These are phyloP conservation scores for Candolleomyces aberdarensis DNA, from an alignment of 768 basidiomycete genomes.

Conservation along the genomic window DNA sequence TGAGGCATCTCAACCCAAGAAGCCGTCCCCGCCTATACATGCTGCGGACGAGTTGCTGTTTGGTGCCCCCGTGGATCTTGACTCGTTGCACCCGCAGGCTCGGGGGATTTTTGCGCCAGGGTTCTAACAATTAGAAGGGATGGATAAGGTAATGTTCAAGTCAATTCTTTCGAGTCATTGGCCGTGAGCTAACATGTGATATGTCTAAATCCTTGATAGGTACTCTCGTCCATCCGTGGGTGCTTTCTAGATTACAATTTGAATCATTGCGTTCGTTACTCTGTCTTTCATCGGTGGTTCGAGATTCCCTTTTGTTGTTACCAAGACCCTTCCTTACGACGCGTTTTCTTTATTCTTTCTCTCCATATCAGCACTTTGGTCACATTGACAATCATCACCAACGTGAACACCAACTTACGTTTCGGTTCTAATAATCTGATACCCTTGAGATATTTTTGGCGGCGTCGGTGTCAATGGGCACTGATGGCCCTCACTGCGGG, in stretches of 20 bases:
- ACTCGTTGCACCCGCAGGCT: constrained; percentile 65
- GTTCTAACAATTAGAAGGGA: constrained; percentile 73
- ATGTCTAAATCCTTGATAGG: constrained; percentile 25
- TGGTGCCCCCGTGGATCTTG: constrained; percentile 58
- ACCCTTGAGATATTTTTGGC: not conserved
- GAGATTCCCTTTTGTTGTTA: not conserved
- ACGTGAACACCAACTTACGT: not conserved
- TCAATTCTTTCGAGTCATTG: constrained; percentile 5
- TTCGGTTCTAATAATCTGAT: not conserved
- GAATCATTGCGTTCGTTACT: not conserved
- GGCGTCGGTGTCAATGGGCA: no score
- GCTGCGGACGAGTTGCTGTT: constrained; percentile 75
- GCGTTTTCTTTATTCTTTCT: no score
- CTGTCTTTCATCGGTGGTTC: not conserved
- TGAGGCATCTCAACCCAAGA: constrained; percentile 40
- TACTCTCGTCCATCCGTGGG: constrained; percentile 28
- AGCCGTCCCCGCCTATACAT: constrained; percentile 39
- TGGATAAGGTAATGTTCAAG: constrained; percentile 59
- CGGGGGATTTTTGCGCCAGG: constrained; percentile 67
- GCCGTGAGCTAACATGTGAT: not conserved
- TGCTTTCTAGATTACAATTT: constrained; percentile 22
- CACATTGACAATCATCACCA: not conserved
- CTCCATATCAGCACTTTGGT: not conserved
- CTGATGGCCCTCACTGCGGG: not conserved
- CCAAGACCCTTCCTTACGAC: no score